Conservation (phyloP, 225 moss, liverwort and hornwort genomes). For the Rhytidiadelphus loreus region DNA sequence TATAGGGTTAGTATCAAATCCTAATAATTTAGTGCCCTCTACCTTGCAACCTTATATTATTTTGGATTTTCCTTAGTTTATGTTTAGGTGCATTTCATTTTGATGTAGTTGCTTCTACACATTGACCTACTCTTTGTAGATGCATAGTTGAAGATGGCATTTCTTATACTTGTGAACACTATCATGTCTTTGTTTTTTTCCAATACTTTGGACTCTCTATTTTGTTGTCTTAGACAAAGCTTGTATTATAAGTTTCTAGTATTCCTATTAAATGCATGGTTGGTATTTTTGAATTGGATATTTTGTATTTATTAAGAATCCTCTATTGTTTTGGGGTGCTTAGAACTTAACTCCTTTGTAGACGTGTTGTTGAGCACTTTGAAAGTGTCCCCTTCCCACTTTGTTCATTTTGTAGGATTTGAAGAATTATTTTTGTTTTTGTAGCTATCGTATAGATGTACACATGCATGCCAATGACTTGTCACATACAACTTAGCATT, state of each 20-base stretch:
- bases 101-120: fast-evolving
- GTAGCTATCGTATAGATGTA: background rate
- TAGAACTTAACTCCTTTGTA: background rate
- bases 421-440: background rate
- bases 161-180: background rate
- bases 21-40: background rate
- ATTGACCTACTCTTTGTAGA: background rate
- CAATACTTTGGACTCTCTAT: background rate
- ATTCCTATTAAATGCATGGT: background rate
- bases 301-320: background rate
- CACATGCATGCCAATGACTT: background rate
- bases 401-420: background rate
- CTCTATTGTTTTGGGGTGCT: background rate
- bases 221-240: fast-evolving
- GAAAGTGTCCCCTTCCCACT: background rate
- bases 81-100: background rate
- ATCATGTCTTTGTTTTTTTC: background rate
- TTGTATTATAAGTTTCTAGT: background rate
- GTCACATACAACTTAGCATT: background rate
- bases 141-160: background rate
- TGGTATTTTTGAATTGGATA: background rate
- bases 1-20: background rate
- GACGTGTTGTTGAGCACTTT: background rate
- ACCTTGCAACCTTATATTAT: background rate
- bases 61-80: background rate